Evolutionary conservation across 805 yeast species (phyloP).

Genomic region (Lipomyces chichibuensis): DNA sequence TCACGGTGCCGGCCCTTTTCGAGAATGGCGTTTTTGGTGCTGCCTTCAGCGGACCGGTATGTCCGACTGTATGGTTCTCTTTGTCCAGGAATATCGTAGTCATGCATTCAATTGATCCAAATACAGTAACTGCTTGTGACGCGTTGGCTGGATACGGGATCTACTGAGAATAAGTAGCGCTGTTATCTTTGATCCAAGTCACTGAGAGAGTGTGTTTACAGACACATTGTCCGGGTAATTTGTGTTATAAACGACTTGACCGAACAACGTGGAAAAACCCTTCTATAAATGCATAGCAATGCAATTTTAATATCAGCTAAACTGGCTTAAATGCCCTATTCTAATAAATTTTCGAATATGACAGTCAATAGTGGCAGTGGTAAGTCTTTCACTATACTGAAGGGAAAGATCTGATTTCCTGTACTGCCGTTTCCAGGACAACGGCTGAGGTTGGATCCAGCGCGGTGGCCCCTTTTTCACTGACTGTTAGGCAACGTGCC

Average conservation of each 20-base stretch:
- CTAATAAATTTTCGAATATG: neutral
- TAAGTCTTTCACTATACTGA: neutral
- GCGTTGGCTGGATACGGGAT: too few relatives aligned
- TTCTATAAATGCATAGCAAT: neutral
- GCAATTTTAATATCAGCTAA: neutral
- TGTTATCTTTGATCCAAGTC: too few relatives aligned
- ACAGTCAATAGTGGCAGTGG: neutral
- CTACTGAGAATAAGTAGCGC: too few relatives aligned
- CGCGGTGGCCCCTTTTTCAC: too few relatives aligned
- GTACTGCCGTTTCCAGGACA: neutral
- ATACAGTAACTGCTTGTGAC: neutral
- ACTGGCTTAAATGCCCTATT: neutral
- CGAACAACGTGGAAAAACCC: too few relatives aligned
- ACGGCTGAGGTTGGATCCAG: neutral
- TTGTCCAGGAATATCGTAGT: slow-evolving; percentile 30
- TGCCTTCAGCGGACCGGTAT: slow-evolving; percentile 3
- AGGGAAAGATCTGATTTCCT: neutral
- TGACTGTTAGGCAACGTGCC: too few relatives aligned
- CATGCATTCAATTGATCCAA: slow-evolving; percentile 9
- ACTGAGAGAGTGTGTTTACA: too few relatives aligned
- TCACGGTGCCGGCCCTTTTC: slow-evolving; percentile 9
- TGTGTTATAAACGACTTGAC: too few relatives aligned
- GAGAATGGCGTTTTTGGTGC: slow-evolving; percentile 32
- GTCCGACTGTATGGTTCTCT: slow-evolving; percentile 22
- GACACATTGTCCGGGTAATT: too few relatives aligned